Percentiles rank a stretch among this genome's conserved stretches.
phyloP scores from a whole-genome alignment of 345 rosid genomes.

The Arabidopsis thaliana region TAIR10.1 NC_003070.9:6258501-6259000 shows the following conservation, averaged over 20 bases:
- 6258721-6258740: constrained; percentile 1
- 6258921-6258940: constrained; percentile 32
- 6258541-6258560: constrained; percentile 80
- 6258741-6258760: constrained; percentile 4
- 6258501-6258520: neutral
- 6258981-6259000: neutral
- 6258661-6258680: constrained; percentile 72
- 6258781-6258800: constrained; percentile 19
- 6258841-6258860: constrained; percentile 69
- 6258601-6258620: constrained; percentile 88
- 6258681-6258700: constrained; percentile 18
- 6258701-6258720: neutral
- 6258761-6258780: constrained; percentile 13
- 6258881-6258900: constrained; percentile 67
- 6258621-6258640: constrained; percentile 87
- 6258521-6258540: neutral
- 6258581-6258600: constrained; percentile 85
- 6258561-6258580: constrained; percentile 97
- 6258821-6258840: constrained; percentile 65
- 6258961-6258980: neutral
- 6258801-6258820: constrained; percentile 73
- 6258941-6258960: constrained; percentile 21
- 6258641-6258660: constrained; percentile 68
- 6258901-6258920: constrained; percentile 51
- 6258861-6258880: constrained; percentile 77